Base-by-base conservation (phyloP, 192 early-diverging fungal genomes). In the Pecoramyces ruminantium region DNA sequence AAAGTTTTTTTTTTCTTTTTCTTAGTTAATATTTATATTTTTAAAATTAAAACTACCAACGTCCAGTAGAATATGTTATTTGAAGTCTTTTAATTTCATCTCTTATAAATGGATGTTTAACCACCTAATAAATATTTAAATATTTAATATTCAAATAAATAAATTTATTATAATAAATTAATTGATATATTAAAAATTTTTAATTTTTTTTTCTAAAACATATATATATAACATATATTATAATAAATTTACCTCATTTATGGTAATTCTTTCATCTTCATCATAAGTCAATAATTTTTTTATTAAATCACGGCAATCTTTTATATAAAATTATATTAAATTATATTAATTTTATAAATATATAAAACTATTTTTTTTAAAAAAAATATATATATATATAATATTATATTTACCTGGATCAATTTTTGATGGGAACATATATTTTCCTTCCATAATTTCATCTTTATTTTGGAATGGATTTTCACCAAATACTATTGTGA, bases 401-500 rank as follows among this genome's bases (percentile, higher is more conserved):
- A 28, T 28, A n/a, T n/a, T n/a, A 40, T 27, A 51, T 79, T 82
- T 78, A 82, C 82, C 81, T 83, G 80, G 28, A 81, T 82, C 82
- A 28, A 82, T 58, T 15, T 82, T 79, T 29, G 81, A 30, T 58
- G 82, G 82, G 40, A 82, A 82, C 6, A 40, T 29, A 77, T 78
- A 86, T n/a, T 86, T 27, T 29, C 86, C 85, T 38, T 85, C 79
- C 30, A 86, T 30, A 29, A 87, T 87, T n/a, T 87, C 87, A 30
- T 42, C 79, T 27, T 34, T 78, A 25, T 29, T 84, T 58, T 88
- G 83, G 78, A 88, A 88, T 25, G 87, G 87, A 79, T 88, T 88
- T 82, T 88, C 87, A 18, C 83, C 87, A 83, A 85, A 88, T 2
- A 88, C 78, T 28, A 88, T 84, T 0, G 87, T 88, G 80, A 81